These are phyloP conservation scores for Rhytidiadelphus loreus DNA, from an alignment of 225 moss, liverwort and hornwort species.

Conservation along the genomic window DNA sequence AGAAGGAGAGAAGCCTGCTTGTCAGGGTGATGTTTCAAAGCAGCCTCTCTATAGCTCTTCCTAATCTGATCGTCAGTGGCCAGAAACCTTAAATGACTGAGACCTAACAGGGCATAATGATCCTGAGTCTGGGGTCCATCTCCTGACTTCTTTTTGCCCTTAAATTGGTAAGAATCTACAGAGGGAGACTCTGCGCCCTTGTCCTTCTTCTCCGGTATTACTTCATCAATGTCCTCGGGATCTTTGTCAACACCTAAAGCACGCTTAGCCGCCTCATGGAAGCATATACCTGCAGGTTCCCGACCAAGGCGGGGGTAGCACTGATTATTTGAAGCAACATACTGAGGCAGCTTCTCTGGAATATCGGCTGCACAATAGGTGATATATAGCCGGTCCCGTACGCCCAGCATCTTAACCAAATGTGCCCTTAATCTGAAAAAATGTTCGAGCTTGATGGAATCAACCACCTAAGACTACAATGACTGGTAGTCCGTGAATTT, in stretches of 20 bases:
- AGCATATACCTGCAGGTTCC: constrained; percentile 69
- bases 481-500: neutral
- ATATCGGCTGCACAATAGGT: constrained; percentile 58
- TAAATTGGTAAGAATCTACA: constrained; percentile 79
- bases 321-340: constrained; percentile 50
- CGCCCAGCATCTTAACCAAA: constrained; percentile 56
- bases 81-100: constrained; percentile 81
- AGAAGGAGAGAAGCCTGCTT: constrained; percentile 84
- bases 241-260: constrained; percentile 39
- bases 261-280: constrained; percentile 71
- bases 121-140: constrained; percentile 78
- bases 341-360: constrained; percentile 41
- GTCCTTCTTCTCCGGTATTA: constrained; percentile 51
- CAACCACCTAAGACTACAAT: neutral
- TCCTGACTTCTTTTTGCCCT: constrained; percentile 80
- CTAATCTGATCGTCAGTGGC: constrained; percentile 98
- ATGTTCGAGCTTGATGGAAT: neutral
- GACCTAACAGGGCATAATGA: constrained; percentile 80
- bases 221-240: constrained; percentile 26
- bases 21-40: constrained; percentile 90
- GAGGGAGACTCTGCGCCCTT: constrained; percentile 52
- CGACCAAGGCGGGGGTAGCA: constrained; percentile 42
- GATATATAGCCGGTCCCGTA: constrained; percentile 61
- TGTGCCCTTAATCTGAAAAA: neutral
- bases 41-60: constrained; percentile 93